A percentile compares a stretch with the other conserved stretches of the same genome.
phyloP scores from a whole-genome alignment of 768 basidiomycete species.

The Sarcomyxa edulis region DNA sequence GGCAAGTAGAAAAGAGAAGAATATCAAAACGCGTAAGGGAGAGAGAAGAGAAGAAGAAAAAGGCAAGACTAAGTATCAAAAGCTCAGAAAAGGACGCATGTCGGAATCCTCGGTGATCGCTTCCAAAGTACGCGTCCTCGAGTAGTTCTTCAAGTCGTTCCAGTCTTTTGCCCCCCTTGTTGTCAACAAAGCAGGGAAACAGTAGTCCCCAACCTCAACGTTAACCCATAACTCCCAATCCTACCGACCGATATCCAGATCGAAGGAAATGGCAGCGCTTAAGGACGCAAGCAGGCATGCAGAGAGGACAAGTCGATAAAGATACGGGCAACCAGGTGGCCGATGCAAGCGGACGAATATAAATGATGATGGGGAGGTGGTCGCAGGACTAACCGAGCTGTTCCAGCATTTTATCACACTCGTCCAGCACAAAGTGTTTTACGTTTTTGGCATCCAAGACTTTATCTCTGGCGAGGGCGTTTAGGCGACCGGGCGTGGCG shows the following conservation, averaged over 20 bases:
- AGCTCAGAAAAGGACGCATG: conserved; percentile 15
- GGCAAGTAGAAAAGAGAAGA: conserved; percentile 49
- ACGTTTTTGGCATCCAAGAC: conserved; percentile 91
- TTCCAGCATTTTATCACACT: conserved; percentile 99
- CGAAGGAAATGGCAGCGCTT: conserved; percentile 30
- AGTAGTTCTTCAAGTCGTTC: conserved; percentile 22
- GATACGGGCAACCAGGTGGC: conserved; percentile 35
- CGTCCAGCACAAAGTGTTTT: conserved; percentile 99
- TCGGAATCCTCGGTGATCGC: conserved; percentile 29
- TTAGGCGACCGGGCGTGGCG: conserved; percentile 95
- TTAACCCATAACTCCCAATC: conserved; percentile 32
- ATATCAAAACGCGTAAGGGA: conserved; percentile 33
- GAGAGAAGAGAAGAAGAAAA: conserved; percentile 22
- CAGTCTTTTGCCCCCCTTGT: conserved; percentile 13
- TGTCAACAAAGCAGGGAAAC: conserved; percentile 8
- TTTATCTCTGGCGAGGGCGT: conserved; percentile 94
- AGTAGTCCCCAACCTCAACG: conserved; percentile 17
- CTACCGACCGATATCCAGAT: conserved; percentile 32
- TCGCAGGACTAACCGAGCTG: conserved; percentile 99
- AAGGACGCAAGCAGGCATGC: conserved; percentile 18
- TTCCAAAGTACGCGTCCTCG: conserved; percentile 27
- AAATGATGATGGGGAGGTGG: conserved; percentile 46
- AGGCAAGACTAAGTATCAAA: conserved; percentile 17
- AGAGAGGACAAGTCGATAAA: conserved; percentile 30
- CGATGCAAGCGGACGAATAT: conserved; percentile 42